These are phyloP conservation scores for Brassica napus DNA, from an alignment of 345 rosid species.

Conservation along the genomic window Da-Ae NC_063435.1:1230001-1230500, in stretches of 20 bases:
- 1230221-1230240: not conserved
- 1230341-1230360: conserved; percentile 39
- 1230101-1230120: conserved; percentile 94
- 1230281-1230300: conserved; percentile 78
- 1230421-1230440: conserved; percentile 76
- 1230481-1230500: conserved; percentile 91
- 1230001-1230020: conserved; percentile 64
- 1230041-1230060: too few relatives aligned
- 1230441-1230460: conserved; percentile 82
- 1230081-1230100: conserved; percentile 68
- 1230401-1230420: not conserved
- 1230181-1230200: not conserved
- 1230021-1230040: not conserved
- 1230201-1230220: not conserved
- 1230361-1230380: not conserved
- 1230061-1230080: not conserved
- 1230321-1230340: conserved; percentile 82
- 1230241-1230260: not conserved
- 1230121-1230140: conserved; percentile 99
- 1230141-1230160: conserved; percentile 94
- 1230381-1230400: not conserved
- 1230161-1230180: conserved; percentile 94
- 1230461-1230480: conserved; percentile 86
- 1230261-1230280: not conserved
- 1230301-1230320: conserved; percentile 84